Percentiles rank a stretch among this genome's conserved stretches.
Conservation (phyloP, 1,284 basidiomycete species). For the Sporisorium scitamineum region DNA sequence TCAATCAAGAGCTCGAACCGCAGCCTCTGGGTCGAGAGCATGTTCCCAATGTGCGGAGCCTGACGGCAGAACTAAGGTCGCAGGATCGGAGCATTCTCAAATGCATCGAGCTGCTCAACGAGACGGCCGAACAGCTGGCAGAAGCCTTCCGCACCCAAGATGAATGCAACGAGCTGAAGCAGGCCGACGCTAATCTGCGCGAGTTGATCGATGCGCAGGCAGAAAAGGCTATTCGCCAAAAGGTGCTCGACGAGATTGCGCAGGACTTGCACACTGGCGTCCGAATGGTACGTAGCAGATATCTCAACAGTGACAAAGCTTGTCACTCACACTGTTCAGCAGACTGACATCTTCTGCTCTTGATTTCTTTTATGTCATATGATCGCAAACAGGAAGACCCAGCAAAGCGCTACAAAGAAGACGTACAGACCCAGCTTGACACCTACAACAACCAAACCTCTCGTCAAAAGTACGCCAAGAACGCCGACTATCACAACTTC, state of each 20-base stretch:
- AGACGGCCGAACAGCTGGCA: conserved; percentile 41
- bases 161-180: conserved; percentile 28
- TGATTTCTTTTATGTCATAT: background rate
- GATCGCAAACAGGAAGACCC: conserved; percentile 9
- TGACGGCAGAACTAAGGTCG: conserved; percentile 28
- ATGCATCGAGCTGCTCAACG: conserved; percentile 41
- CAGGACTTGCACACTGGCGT: conserved; percentile 32
- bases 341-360: background rate
- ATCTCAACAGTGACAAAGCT: background rate
- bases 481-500: conserved; percentile 54
- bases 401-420: conserved; percentile 30
- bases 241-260: conserved; percentile 39
- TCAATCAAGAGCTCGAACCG: conserved; percentile 19
- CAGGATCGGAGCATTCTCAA: conserved; percentile 18
- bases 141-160: conserved; percentile 28
- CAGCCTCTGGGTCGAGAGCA: conserved; percentile 30
- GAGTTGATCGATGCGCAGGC: conserved; percentile 56
- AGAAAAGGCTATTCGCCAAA: conserved; percentile 40
- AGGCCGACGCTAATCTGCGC: conserved; percentile 46
- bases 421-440: conserved; percentile 18
- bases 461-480: conserved; percentile 53
- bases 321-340: background rate
- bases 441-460: conserved; percentile 47
- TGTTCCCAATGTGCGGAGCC: conserved; percentile 26
- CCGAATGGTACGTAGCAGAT: conserved; percentile 2